A percentile compares a stretch with the other conserved stretches of the same genome.
phyloP scores from a whole-genome alignment of 2,329 filamentous ascomycete species.

The Fusarium humuli region DNA sequence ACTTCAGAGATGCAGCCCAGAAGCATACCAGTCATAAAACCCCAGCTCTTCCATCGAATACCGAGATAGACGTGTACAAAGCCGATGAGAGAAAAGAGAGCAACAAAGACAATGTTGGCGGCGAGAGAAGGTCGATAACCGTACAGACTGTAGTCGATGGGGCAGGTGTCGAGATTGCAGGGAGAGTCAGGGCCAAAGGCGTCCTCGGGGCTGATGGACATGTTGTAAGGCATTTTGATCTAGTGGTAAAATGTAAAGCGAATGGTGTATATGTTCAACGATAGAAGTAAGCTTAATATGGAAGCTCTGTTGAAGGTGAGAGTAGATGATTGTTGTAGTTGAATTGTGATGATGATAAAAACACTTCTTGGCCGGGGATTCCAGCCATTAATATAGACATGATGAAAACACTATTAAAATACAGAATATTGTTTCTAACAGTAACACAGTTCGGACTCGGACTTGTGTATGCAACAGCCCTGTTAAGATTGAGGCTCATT shows the following conservation, averaged over 20 bases:
- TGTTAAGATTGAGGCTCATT: conserved; percentile 23
- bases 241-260: background rate
- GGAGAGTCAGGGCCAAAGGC: conserved; percentile 59
- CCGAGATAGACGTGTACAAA: conserved; percentile 60
- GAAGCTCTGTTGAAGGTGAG: conserved; percentile 6
- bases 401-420: background rate
- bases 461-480: background rate
- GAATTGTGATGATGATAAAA: conserved; percentile 20
- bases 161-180: conserved; percentile 62
- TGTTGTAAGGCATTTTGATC: conserved; percentile 37
- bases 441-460: conserved; percentile 22
- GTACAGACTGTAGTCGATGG: conserved; percentile 62
- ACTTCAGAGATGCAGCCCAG: conserved; percentile 68
- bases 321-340: conserved; percentile 10
- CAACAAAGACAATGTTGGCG: conserved; percentile 65
- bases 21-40: conserved; percentile 64
- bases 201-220: conserved; percentile 39
- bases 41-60: conserved; percentile 59
- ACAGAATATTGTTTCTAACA: background rate
- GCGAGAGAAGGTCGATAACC: conserved; percentile 64
- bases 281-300: conserved; percentile 28
- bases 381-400: conserved; percentile 33
- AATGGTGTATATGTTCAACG: background rate
- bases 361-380: conserved; percentile 11
- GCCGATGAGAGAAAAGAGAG: conserved; percentile 59